These are phyloP conservation scores for Colletotrichum siamense DNA, from an alignment of 2,329 filamentous ascomycete genomes.

Conservation along the genomic window DNA sequence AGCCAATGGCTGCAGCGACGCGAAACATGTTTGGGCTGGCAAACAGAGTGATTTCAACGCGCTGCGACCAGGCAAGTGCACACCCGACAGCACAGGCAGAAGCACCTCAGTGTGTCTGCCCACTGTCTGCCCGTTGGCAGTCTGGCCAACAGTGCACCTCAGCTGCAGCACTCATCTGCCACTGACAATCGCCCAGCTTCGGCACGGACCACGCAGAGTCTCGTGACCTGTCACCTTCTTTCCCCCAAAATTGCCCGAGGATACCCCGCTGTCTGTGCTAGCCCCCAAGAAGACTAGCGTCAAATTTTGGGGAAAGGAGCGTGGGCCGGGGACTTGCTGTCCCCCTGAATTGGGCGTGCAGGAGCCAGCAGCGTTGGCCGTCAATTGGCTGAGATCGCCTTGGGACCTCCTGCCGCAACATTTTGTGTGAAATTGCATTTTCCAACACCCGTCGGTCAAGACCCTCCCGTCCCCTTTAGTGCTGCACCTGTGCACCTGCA, in stretches of 20 bases:
- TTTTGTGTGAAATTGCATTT: constrained; percentile 45
- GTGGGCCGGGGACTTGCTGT: constrained; percentile 16
- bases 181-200: not conserved
- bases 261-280: constrained; percentile 1
- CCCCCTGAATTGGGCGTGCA: constrained; percentile 26
- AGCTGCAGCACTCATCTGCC: not conserved
- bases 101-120: not conserved
- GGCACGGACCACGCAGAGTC: constrained; percentile 12
- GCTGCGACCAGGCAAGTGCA: not conserved
- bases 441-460: constrained; percentile 26
- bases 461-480: constrained; percentile 25
- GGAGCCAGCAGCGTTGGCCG: constrained; percentile 3
- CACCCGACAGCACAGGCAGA: not conserved
- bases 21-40: constrained; percentile 6
- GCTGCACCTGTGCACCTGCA: constrained; percentile 5
- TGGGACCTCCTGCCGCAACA: constrained; percentile 34
- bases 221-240: constrained; percentile 19
- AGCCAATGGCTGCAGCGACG: not conserved
- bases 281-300: not conserved
- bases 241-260: constrained; percentile 15
- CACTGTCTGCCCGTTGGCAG: not conserved
- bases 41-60: not conserved
- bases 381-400: constrained; percentile 24
- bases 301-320: constrained; percentile 20
- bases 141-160: not conserved